Conservation (phyloP, 2,329 filamentous ascomycete species). For the Periconia macrospinosa region DNA sequence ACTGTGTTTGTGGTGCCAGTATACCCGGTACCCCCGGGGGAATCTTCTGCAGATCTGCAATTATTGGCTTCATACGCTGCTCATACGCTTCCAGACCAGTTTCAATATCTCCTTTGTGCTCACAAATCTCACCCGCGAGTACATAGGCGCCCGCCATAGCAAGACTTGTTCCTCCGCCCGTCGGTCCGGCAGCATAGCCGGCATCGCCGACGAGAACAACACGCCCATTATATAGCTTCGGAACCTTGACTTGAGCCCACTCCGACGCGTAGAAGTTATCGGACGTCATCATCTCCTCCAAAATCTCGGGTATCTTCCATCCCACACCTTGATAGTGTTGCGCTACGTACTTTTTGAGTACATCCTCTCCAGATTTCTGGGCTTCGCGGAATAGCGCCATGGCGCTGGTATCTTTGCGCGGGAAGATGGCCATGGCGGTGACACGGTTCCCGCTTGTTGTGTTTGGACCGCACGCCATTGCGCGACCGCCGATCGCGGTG, state of each 20-base stretch:
- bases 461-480: constrained; percentile 35
- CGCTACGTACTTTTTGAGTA: constrained; percentile 9
- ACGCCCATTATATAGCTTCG: constrained; percentile 27
- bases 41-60: constrained; percentile 18
- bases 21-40: constrained; percentile 5
- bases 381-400: constrained; percentile 46
- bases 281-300: constrained; percentile 39
- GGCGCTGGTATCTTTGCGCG: constrained; percentile 25
- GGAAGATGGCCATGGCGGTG: constrained; percentile 40
- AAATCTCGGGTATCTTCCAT: constrained; percentile 36
- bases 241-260: constrained; percentile 32
- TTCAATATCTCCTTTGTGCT: constrained; percentile 6
- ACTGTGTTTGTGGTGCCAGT: constrained; percentile 18
- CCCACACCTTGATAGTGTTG: constrained; percentile 30
- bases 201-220: constrained; percentile 40
- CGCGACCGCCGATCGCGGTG: constrained; percentile 33
- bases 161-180: constrained; percentile 19
- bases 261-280: constrained; percentile 49
- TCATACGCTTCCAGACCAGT: constrained; percentile 16
- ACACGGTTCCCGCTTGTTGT: constrained; percentile 48
- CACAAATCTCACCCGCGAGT: constrained; percentile 33
- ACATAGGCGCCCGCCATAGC: constrained; percentile 41
- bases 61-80: constrained; percentile 13
- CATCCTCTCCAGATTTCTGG: constrained; percentile 25
- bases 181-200: constrained; percentile 31